These are phyloP conservation scores for Suillus ampliporus DNA, from an alignment of 768 basidiomycete species.

Conservation along the genomic window DNA sequence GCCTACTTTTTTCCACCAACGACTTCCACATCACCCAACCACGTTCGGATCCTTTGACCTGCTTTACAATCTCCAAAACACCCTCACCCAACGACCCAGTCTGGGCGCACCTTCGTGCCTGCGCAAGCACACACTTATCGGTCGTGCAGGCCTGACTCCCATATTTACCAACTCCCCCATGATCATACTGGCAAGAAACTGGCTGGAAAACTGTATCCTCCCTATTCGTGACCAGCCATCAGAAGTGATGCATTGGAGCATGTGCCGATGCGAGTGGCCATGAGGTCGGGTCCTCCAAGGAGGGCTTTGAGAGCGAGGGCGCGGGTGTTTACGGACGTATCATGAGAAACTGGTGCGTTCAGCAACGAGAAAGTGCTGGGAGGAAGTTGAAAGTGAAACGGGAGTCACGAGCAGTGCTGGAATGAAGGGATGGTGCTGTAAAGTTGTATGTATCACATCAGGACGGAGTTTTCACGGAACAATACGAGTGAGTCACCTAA, in stretches of 20 bases:
- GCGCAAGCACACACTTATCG: conserved; percentile 72
- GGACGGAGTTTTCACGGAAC: not conserved
- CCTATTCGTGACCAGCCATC: conserved; percentile 84
- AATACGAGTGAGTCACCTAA: conserved; percentile 57
- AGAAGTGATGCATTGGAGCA: conserved; percentile 71
- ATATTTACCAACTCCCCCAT: conserved; percentile 74
- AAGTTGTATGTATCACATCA: conserved; percentile 12
- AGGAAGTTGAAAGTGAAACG: conserved; percentile 71
- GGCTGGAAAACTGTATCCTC: conserved; percentile 76
- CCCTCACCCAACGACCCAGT: conserved; percentile 77
- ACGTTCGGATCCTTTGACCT: conserved; percentile 70
- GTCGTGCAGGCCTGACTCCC: conserved; percentile 78
- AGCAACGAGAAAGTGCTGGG: conserved; percentile 71
- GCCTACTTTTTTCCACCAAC: conserved; percentile 68
- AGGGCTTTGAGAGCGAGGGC: conserved; percentile 75
- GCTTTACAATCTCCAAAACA: conserved; percentile 79
- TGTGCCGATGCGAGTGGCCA: conserved; percentile 78
- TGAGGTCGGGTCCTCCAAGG: conserved; percentile 77
- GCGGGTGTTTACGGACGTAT: conserved; percentile 82
- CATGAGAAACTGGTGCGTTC: conserved; percentile 77
- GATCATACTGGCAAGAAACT: conserved; percentile 74
- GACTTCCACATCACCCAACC: conserved; percentile 82
- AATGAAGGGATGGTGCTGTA: conserved; percentile 71
- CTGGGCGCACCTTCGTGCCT: conserved; percentile 28
- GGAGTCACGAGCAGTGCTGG: conserved; percentile 70